Evolutionary conservation across 2,329 filamentous ascomycete species (phyloP), one percentile per base, ranked within the genome.

Genomic region (Hypoxylon sp.): DNA sequence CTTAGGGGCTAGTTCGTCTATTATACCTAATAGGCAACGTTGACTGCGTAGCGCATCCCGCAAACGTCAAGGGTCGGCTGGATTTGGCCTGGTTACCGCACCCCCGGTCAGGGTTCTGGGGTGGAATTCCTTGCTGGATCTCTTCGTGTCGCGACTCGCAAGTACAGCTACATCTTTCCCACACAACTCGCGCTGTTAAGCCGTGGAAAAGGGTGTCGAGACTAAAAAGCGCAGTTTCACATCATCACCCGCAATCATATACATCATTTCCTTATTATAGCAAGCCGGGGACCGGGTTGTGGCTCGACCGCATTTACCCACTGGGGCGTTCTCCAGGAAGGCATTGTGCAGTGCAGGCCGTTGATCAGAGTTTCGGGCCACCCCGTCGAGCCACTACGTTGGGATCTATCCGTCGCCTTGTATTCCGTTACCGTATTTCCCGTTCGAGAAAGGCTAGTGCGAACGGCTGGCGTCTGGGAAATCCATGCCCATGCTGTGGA

Each of bases 331-430:
- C 59, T 37, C 56, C 54, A 55, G 63, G 58, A 55, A 68, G 58
- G 62, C 51, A 66, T 64, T 68, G 64, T 71, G 69, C 67, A 67
- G 70, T 54, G 63, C 66, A 73, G 63, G 61, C 66, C 62, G 72
- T 69, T 70, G 72, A 76, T 77, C 75, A 77, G 73, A 74, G 71
- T 75, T 75, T 76, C 75, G 75, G 75, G 75, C 73, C 75, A 76
- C 75, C 75, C 75, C 75, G 75, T 77, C 66, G 75, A 76, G 74
- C 75, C 75, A 76, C 70, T 66, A 72, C 69, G 74, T 69, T 77
- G 75, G 75, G 75, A 77, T 77, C 75, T 77, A 77, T 77, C 75
- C 75, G 75, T 74, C 74, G 75, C 71, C 74, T 74, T 75, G 74
- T 75, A 75, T 76, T 72, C 74, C 74, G 74, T 76, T 76, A 74